phyloP scores from a whole-genome alignment of 2,329 filamentous ascomycete species.

The Penicillium sp. region DNA sequence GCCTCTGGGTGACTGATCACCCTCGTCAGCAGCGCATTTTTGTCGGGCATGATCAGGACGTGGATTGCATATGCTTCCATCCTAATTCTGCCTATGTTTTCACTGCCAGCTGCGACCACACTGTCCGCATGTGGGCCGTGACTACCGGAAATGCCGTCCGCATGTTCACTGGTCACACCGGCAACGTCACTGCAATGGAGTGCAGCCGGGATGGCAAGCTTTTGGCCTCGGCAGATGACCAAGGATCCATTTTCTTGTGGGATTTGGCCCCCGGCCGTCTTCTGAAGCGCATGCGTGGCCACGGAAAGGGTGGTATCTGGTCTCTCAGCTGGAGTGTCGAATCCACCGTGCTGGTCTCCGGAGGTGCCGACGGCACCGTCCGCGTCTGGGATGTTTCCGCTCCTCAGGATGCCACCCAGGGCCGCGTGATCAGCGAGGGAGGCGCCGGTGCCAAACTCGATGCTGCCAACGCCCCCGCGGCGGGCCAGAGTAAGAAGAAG shows the following conservation, averaged over 20 bases:
- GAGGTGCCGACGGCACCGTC: constrained; percentile 87
- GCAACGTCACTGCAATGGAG: constrained; percentile 79
- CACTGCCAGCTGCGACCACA: constrained; percentile 88
- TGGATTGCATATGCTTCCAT: constrained; percentile 92
- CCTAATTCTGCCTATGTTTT: constrained; percentile 93
- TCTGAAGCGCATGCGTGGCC: constrained; percentile 89
- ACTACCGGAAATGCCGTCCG: constrained; percentile 81
- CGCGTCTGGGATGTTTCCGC: constrained; percentile 88
- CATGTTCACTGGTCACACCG: constrained; percentile 86
- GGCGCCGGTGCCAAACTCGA: constrained; percentile 52
- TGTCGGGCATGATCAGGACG: constrained; percentile 86
- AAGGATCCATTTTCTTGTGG: constrained; percentile 92
- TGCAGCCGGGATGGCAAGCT: constrained; percentile 86
- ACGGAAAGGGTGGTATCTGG: constrained; percentile 91
- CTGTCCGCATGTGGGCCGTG: constrained; percentile 97
- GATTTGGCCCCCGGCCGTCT: constrained; percentile 81
- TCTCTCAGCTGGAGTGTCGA: constrained; percentile 91
- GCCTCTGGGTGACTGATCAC: constrained; percentile 90
- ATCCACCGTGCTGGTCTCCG: constrained; percentile 84
- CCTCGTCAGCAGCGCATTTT: constrained; percentile 85
- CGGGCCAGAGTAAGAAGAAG: constrained; percentile 54
- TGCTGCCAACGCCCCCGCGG: constrained; percentile 51
- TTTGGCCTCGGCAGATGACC: constrained; percentile 84
- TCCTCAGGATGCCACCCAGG: constrained; percentile 60
- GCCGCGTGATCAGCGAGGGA: constrained; percentile 51